Evolutionary conservation across 345 rosid species (phyloP).

Genomic region (Syzygium aqueum): DNA sequence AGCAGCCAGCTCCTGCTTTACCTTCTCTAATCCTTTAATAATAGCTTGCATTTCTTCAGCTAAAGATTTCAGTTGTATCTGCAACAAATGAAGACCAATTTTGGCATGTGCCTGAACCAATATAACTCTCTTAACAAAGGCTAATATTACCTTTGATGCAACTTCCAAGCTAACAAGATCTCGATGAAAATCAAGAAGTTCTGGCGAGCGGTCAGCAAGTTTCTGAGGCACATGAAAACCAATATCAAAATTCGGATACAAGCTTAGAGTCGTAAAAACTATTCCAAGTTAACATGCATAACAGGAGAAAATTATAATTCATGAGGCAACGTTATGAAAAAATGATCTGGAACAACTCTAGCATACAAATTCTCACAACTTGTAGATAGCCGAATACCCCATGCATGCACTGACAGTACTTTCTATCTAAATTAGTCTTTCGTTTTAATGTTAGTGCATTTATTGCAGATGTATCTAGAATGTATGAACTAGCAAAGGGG

Average conservation of each 20-base stretch:
- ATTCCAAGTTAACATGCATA: background rate
- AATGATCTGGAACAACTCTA: background rate
- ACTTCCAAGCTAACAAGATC: constrained; percentile 83
- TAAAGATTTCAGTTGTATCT: constrained; percentile 93
- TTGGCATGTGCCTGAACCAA: background rate
- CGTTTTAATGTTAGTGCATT: background rate
- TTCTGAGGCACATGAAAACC: constrained; percentile 31
- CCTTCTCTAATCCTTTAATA: constrained; percentile 88
- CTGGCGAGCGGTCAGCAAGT: constrained; percentile 68
- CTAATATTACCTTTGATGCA: constrained; percentile 64
- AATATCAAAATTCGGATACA: background rate
- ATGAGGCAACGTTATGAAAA: background rate
- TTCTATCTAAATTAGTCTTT: background rate
- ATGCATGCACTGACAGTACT: background rate
- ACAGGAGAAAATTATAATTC: background rate
- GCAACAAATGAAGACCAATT: constrained; percentile 13
- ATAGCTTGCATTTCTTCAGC: constrained; percentile 99
- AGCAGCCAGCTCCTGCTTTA: constrained; percentile 77
- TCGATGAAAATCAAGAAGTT: constrained; percentile 69
- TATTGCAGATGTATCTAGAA: background rate
- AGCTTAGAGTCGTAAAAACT: background rate
- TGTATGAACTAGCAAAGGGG: background rate
- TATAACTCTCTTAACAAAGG: background rate
- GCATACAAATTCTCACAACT: background rate
- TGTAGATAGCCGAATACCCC: background rate